Evolutionary conservation across 208 protist species (phyloP).

Genomic region (Acanthamoeba royreba): DNA sequence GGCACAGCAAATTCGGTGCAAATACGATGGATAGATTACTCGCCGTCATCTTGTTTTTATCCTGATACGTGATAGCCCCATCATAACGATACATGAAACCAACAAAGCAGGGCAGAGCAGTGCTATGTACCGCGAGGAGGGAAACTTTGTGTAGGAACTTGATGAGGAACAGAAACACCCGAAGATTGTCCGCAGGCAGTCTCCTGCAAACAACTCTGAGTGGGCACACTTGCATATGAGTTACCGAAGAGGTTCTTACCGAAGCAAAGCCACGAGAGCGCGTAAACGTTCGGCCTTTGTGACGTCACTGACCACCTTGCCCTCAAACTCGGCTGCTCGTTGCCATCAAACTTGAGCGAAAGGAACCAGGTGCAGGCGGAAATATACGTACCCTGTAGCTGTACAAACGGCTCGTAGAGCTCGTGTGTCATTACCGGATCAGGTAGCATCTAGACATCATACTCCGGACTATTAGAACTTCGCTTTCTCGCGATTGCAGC

Average conservation of each 20-base stretch:
- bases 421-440: not conserved
- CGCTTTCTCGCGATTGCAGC: too few relatives aligned
- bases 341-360: not conserved
- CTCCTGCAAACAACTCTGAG: not conserved
- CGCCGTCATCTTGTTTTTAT: not conserved
- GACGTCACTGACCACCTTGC: not conserved
- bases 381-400: not conserved
- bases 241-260: not conserved
- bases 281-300: not conserved
- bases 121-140: not conserved
- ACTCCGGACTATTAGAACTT: not conserved
- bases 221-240: not conserved
- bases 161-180: not conserved
- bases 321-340: not conserved
- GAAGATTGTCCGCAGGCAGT: not conserved
- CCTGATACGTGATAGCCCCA: not conserved
- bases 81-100: not conserved
- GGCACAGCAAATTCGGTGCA: not conserved
- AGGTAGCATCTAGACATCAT: not conserved
- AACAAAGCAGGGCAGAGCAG: not conserved
- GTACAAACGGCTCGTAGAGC: not conserved
- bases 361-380: too few relatives aligned
- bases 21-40: not conserved
- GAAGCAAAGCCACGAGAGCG: not conserved
- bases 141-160: not conserved